These are phyloP conservation scores for Daedaleopsis sinensis DNA, from an alignment of 768 basidiomycete species.

Conservation along the genomic window DNA sequence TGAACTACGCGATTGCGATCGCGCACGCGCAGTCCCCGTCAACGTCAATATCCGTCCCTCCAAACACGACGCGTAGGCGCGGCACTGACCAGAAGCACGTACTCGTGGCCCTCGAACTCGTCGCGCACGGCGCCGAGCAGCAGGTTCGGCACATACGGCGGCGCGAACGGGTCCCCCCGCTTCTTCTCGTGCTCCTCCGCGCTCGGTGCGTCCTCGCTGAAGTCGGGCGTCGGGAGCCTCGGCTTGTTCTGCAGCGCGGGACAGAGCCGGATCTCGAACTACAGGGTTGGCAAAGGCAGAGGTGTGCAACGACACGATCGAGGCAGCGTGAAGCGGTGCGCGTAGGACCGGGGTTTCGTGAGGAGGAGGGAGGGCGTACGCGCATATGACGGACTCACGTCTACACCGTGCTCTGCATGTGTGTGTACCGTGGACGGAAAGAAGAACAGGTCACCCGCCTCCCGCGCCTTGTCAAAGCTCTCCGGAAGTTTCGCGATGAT, in stretches of 20 bases:
- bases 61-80: background rate
- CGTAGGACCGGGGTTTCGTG: background rate
- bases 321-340: background rate
- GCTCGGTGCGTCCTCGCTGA: constrained; percentile 31
- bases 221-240: constrained; percentile 47
- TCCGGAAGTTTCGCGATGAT: constrained; percentile 58
- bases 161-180: constrained; percentile 74
- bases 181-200: constrained; percentile 27
- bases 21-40: background rate
- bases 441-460: constrained; percentile 71
- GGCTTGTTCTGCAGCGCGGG: constrained; percentile 86
- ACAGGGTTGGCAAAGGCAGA: background rate
- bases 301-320: background rate
- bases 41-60: background rate
- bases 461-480: constrained; percentile 59
- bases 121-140: constrained; percentile 75
- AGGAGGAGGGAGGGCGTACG: background rate
- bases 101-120: constrained; percentile 57
- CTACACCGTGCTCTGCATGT: constrained; percentile 61
- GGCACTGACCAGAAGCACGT: constrained; percentile 66
- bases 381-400: constrained; percentile 47
- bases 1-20: constrained; percentile 52
- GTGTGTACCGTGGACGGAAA: constrained; percentile 73
- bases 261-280: constrained; percentile 90
- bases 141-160: constrained; percentile 80